These are phyloP conservation scores for Mycena rebaudengoi DNA, from an alignment of 768 basidiomycete species.

Conservation along the genomic window DNA sequence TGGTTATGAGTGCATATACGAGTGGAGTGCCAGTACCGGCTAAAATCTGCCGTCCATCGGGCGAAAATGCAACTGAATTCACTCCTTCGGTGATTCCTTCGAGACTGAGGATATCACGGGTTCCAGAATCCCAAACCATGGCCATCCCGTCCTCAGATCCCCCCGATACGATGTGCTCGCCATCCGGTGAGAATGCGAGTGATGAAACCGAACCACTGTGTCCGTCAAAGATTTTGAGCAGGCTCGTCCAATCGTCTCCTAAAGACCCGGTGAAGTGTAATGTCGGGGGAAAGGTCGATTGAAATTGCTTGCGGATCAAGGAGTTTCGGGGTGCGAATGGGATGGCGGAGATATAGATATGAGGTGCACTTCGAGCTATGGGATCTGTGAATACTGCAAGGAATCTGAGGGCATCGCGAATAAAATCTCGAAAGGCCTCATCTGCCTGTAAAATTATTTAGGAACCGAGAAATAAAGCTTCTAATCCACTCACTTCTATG, in stretches of 20 bases:
- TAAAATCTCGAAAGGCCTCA: background rate
- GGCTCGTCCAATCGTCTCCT: background rate
- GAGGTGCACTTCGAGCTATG: background rate
- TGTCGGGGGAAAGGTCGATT: background rate
- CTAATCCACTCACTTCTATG: background rate
- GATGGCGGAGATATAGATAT: background rate
- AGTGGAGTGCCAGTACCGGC: background rate
- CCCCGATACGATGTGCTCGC: background rate
- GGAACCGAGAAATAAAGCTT: background rate
- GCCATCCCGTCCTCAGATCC: background rate
- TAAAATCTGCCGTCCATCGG: background rate
- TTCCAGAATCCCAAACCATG: background rate
- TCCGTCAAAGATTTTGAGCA: background rate
- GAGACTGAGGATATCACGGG: background rate
- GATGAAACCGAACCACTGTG: background rate
- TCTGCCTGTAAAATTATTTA: background rate
- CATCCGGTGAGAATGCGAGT: background rate
- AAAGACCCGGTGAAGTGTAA: background rate
- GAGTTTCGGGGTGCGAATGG: background rate
- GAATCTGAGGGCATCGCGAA: background rate
- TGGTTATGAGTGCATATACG: background rate
- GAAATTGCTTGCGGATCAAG: background rate
- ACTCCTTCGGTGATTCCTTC: background rate
- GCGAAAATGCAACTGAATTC: background rate
- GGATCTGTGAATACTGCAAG: background rate